A percentile compares a stretch with the other conserved stretches of the same genome.
Conservation (phyloP, 2,329 filamentous ascomycete genomes). For the Fusarium setosum region DNA sequence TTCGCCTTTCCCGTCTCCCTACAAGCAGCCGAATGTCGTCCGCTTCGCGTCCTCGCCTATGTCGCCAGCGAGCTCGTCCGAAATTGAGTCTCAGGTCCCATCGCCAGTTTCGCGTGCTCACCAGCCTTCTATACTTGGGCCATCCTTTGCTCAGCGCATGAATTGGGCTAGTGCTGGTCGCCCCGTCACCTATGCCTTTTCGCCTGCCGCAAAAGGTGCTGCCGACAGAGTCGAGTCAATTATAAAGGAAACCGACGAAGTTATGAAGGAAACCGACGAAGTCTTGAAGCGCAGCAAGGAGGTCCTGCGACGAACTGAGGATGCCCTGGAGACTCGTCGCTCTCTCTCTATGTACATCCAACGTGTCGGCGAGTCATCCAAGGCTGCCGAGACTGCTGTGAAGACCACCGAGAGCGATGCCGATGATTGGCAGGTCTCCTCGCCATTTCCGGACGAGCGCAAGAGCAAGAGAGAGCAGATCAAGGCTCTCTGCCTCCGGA, state of each 20-base stretch:
- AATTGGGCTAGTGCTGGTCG: not conserved
- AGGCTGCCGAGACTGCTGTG: not conserved
- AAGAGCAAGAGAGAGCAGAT: not conserved
- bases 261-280: not conserved
- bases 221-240: conserved; percentile 17
- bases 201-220: conserved; percentile 14
- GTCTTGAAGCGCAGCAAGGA: too few relatives aligned
- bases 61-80: conserved; percentile 12
- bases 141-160: conserved; percentile 21
- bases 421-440: not conserved
- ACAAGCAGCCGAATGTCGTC: not conserved
- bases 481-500: not conserved
- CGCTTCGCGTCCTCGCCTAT: conserved; percentile 13
- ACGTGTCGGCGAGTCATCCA: not conserved
- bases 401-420: not conserved
- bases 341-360: conserved; percentile 4
- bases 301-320: too few relatives aligned
- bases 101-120: conserved; percentile 1
- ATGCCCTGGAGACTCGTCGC: conserved; percentile 7
- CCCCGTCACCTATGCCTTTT: conserved; percentile 6
- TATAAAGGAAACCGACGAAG: not conserved
- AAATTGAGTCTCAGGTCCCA: conserved; percentile 4
- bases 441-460: too few relatives aligned
- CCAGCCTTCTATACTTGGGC: not conserved
- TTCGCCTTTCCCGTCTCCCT: not conserved